A percentile compares a stretch with the other conserved stretches of the same genome.
phyloP scores from a whole-genome alignment of 106 monocot species.

The Acorus gramineus region DNA sequence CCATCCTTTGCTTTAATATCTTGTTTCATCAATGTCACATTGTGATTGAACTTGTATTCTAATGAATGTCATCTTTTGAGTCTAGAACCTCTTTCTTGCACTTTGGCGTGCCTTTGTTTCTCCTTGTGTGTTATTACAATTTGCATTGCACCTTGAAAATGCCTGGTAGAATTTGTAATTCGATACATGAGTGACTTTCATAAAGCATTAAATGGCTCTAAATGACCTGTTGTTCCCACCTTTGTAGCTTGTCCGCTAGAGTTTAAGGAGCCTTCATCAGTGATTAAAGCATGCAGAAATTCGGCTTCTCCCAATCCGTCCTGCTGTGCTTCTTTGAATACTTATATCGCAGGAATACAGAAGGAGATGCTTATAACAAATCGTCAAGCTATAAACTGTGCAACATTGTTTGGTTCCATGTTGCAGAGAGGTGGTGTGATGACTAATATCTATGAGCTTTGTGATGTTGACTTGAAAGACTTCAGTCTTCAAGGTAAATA shows the following conservation, averaged over 20 bases:
- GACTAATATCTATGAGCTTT: not conserved
- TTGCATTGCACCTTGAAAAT: not conserved
- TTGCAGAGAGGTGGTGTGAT: not conserved
- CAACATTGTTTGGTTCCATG: not conserved
- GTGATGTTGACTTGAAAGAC: not conserved
- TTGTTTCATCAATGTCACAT: too few relatives aligned
- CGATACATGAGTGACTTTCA: not conserved
- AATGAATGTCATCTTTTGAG: not conserved
- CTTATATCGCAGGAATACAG: not conserved
- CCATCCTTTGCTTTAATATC: too few relatives aligned
- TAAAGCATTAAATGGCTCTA: not conserved
- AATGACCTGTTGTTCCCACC: not conserved
- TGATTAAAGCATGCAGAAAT: not conserved
- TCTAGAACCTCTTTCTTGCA: not conserved
- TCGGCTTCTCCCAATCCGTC: not conserved
- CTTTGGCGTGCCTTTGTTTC: not conserved
- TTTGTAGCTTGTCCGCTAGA: not conserved
- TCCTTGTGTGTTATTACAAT: not conserved
- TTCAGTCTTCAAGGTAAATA: not conserved
- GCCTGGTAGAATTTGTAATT: not conserved
- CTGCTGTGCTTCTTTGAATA: not conserved
- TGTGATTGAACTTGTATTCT: not conserved
- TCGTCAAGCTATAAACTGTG: not conserved
- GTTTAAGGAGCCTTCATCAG: not conserved
- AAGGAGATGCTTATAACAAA: not conserved